Percentiles rank a stretch among this genome's conserved stretches.
These are phyloP conservation scores for Kockovaella imperatae DNA, from an alignment of 768 basidiomycete genomes.

Conservation along the genomic window DNA sequence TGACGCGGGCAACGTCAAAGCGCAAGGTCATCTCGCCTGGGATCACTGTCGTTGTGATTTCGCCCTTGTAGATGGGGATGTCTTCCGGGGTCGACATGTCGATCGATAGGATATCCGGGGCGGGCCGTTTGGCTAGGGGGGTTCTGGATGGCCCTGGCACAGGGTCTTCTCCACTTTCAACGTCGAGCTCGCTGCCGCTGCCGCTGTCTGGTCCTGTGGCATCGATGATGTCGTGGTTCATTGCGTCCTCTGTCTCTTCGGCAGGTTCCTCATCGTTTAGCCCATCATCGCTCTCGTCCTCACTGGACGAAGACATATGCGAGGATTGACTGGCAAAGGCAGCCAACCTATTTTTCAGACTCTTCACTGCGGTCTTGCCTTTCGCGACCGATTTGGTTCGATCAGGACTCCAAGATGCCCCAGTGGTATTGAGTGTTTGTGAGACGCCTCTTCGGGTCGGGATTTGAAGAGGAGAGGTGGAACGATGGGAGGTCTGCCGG, in stretches of 20 bases:
- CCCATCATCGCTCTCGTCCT: constrained; percentile 5
- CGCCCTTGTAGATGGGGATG: background rate
- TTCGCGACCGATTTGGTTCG: constrained; percentile 9
- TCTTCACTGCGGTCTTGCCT: constrained; percentile 29
- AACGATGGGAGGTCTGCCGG: background rate
- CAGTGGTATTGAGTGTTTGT: constrained; percentile 52
- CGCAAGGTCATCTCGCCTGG: background rate
- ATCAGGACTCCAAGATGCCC: constrained; percentile 50
- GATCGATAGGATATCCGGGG: constrained; percentile 17
- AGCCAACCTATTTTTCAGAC: constrained; percentile 50
- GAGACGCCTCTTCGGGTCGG: constrained; percentile 39
- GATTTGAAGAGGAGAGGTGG: constrained; percentile 1
- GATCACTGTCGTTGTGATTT: background rate
- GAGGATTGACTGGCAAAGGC: constrained; percentile 54
- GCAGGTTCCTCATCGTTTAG: background rate
- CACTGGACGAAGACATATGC: constrained; percentile 9
- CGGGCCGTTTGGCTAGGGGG: background rate
- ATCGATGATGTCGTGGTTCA: background rate
- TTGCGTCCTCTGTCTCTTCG: constrained; percentile 5
- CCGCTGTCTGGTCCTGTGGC: background rate
- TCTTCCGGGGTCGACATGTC: too few relatives aligned
- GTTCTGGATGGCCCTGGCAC: background rate
- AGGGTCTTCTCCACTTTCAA: background rate
- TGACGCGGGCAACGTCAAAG: background rate
- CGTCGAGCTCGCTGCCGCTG: background rate